Percentiles rank a stretch among this genome's conserved stretches.
These are phyloP conservation scores for Melanogaster broomeanus DNA, from an alignment of 768 basidiomycete genomes.

Conservation along the genomic window DNA sequence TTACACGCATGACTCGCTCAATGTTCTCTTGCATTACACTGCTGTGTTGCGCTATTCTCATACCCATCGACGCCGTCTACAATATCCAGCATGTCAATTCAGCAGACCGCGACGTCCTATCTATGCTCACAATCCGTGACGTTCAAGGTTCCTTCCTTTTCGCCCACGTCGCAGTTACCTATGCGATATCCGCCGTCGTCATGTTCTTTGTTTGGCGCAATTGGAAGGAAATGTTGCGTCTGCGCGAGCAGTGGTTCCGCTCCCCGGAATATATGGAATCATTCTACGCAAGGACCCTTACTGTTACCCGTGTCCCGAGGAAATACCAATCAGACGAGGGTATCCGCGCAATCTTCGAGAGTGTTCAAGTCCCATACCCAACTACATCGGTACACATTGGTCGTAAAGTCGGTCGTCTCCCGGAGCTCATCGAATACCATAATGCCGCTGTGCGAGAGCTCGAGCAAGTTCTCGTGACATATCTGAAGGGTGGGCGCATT, in stretches of 20 bases:
- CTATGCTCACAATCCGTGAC: conserved; percentile 85
- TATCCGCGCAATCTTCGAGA: conserved; percentile 72
- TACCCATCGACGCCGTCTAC: conserved; percentile 87
- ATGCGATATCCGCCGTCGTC: conserved; percentile 75
- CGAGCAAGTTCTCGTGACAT: conserved; percentile 85
- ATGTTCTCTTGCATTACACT: conserved; percentile 66
- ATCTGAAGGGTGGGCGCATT: conserved; percentile 81
- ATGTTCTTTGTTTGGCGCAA: conserved; percentile 71
- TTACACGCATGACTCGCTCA: conserved; percentile 80
- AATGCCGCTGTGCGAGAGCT: conserved; percentile 94
- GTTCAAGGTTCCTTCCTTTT: conserved; percentile 73
- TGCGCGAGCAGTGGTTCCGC: conserved; percentile 87
- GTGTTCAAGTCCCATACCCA: conserved; percentile 80
- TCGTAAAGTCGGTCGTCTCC: conserved; percentile 83
- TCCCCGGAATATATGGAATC: conserved; percentile 85
- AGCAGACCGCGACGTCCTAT: conserved; percentile 59
- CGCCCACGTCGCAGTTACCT: conserved; percentile 82
- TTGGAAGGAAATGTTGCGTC: conserved; percentile 75
- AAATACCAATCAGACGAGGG: conserved; percentile 86
- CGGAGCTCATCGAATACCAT: conserved; percentile 88
- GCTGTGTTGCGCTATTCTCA: conserved; percentile 69
- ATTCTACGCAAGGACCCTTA: conserved; percentile 92
- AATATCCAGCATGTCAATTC: conserved; percentile 66
- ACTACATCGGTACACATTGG: conserved; percentile 91
- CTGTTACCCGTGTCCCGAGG: conserved; percentile 77